Base-by-base conservation (phyloP, 2,329 filamentous ascomycete species). In the Pseudocercospora crystallina region DNA sequence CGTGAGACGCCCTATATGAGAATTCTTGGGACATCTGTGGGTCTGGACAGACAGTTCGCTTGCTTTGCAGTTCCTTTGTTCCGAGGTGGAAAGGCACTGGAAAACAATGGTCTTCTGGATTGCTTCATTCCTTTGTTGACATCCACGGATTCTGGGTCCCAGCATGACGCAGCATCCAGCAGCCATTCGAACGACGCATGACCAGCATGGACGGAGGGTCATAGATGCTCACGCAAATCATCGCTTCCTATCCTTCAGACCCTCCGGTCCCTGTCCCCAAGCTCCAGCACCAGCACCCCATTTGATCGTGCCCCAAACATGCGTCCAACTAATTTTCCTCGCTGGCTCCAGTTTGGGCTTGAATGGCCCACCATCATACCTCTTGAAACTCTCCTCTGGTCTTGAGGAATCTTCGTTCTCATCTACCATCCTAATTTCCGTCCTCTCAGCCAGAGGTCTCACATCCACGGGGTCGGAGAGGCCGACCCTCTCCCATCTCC, bases 401-500 rank as follows among this genome's bases (percentile, higher is more conserved):
- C 61, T 59, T 20, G 65, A 60, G 45, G 62, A 54, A 56, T 68
- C 59, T 34, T 63, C 55, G 3, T 44, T 32, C 3, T 58, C 53
- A 48, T 47, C 34, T 2, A 60, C 59, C 56, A 62, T 61, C 33
- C 36, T 41, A 34, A 61, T 54, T 29, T 59, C 58, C n/a, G 51
- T 51, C 35, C 49, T 37, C 15, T 14, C 54, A 35, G 32, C 8
- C 8, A 34, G 42, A 4, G 20, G 20, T 26, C 20, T 26, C 7
- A 7, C 7, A 10, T 26, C 45, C 17, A n/a, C 33, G 3, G 36
- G 9, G 15, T 46, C 33, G 9, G 38, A 12, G 20, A 43, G 32
- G n/a, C 47, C 37, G 1, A 51, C 34, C 7, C 62, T 58, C 64
- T 89, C 86, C 87, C 87, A 90, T 60, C 84, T 79, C 41, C 88